phyloP scores from a whole-genome alignment of 148 eudicot species.

The Silene latifolia region DNA sequence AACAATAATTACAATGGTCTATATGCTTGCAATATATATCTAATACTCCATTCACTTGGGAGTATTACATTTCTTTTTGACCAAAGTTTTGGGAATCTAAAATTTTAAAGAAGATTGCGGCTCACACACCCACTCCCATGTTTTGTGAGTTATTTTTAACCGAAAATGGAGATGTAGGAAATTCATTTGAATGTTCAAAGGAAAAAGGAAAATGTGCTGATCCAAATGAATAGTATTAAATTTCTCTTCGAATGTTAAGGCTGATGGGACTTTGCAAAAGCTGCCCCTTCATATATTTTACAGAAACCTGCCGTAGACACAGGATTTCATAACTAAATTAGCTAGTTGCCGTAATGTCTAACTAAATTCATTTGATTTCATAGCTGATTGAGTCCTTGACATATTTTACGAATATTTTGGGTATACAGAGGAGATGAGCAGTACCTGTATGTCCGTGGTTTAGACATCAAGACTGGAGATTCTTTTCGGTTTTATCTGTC shows the following conservation, averaged over 20 bases:
- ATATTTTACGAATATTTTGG: constrained; percentile 5
- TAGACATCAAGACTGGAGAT: constrained; percentile 81
- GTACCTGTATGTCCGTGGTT: constrained; percentile 51
- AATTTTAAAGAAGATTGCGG: not conserved
- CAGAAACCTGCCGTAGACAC: not conserved
- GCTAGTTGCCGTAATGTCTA: not conserved
- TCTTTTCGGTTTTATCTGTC: constrained; percentile 57
- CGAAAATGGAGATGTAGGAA: not conserved
- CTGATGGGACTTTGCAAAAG: not conserved
- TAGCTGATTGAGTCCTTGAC: not conserved
- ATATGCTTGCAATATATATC: no score
- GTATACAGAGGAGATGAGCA: constrained; percentile 71
- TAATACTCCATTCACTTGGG: no score
- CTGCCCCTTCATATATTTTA: not conserved
- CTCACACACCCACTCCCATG: not conserved
- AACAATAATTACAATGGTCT: no score
- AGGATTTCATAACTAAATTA: not conserved
- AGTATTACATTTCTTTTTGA: not conserved
- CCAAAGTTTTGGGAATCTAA: not conserved
- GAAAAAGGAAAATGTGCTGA: not conserved
- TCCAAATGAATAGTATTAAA: not conserved
- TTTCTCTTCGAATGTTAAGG: not conserved
- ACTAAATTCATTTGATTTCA: no score
- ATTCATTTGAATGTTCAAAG: not conserved
- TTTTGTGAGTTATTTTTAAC: not conserved